These are phyloP conservation scores for Tolypocladium ovalisporum DNA, from an alignment of 2,329 filamentous ascomycete species.

Conservation along the genomic window DNA sequence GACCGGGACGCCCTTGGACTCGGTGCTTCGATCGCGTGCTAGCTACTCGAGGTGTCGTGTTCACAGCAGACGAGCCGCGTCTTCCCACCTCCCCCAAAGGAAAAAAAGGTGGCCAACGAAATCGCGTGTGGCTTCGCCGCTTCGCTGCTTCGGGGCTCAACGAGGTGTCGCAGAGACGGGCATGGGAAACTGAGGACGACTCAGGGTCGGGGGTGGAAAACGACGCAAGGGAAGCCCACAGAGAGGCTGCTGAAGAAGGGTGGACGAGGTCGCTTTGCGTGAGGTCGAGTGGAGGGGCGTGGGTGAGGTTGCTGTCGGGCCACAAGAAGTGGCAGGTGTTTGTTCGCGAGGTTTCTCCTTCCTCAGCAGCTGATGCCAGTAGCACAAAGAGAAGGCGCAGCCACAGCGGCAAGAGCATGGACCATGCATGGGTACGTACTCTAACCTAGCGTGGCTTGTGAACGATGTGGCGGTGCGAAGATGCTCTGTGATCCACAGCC, in stretches of 20 bases:
- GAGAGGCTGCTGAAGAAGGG: not conserved
- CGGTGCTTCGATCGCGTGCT: slow-evolving; percentile 8
- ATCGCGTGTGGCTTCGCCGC: not conserved
- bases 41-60: slow-evolving; percentile 1
- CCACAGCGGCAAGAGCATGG: not conserved
- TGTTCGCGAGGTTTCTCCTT: not conserved
- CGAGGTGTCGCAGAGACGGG: not conserved
- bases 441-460: not conserved
- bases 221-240: not conserved
- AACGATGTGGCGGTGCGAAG: not conserved
- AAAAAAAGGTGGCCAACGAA: not conserved
- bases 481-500: not conserved
- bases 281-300: not conserved
- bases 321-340: not conserved
- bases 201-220: not conserved
- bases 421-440: not conserved
- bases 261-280: not conserved
- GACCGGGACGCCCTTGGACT: slow-evolving; percentile 11
- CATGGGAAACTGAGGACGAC: not conserved
- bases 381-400: not conserved
- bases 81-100: slow-evolving; percentile 1
- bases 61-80: slow-evolving; percentile 4
- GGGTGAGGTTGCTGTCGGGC: not conserved
- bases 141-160: not conserved
- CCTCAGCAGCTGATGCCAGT: not conserved